Percentiles rank a stretch among this genome's conserved stretches.
Evolutionary conservation across 1,139 yeast species (phyloP).

Genomic region (Saccharomycopsis crataegensis): DNA sequence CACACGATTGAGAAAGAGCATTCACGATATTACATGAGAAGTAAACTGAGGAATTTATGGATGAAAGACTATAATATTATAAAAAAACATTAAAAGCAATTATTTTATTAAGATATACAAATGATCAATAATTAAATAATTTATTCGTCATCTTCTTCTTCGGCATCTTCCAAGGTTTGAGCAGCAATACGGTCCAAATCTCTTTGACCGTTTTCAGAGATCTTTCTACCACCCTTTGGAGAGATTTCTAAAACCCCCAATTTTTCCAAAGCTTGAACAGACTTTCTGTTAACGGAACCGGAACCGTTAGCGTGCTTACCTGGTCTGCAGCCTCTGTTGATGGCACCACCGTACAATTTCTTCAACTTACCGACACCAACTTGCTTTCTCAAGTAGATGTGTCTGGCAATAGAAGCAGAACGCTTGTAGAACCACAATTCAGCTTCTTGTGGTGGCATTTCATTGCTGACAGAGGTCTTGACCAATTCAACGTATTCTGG

Average conservation of each 20-base stretch:
- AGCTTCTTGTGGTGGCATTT: slow-evolving; percentile 99
- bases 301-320: slow-evolving; percentile 99
- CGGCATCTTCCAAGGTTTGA: slow-evolving; percentile 91
- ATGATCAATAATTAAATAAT: slow-evolving; percentile 1
- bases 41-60: too few relatives aligned
- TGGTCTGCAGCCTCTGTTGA: slow-evolving; percentile 99
- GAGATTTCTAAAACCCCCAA: slow-evolving; percentile 95
- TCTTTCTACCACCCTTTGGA: slow-evolving; percentile 99
- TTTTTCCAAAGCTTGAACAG: slow-evolving; percentile 96
- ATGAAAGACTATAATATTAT: too few relatives aligned
- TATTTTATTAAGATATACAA: slow-evolving; percentile 3
- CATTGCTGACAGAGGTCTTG: slow-evolving; percentile 98
- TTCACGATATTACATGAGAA: too few relatives aligned
- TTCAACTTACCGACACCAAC: slow-evolving; percentile 99
- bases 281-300: slow-evolving; percentile 98
- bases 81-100: slow-evolving; percentile 1
- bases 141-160: slow-evolving; percentile 44
- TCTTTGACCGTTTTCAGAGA: slow-evolving; percentile 99
- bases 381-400: slow-evolving; percentile 98
- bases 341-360: slow-evolving; percentile 99
- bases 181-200: slow-evolving; percentile 99
- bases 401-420: slow-evolving; percentile 99
- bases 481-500: slow-evolving; percentile 99
- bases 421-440: slow-evolving; percentile 99
- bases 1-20: too few relatives aligned